Evolutionary conservation across 2,329 filamentous ascomycete genomes (phyloP).

Genomic region (Arthroderma sp.): DNA sequence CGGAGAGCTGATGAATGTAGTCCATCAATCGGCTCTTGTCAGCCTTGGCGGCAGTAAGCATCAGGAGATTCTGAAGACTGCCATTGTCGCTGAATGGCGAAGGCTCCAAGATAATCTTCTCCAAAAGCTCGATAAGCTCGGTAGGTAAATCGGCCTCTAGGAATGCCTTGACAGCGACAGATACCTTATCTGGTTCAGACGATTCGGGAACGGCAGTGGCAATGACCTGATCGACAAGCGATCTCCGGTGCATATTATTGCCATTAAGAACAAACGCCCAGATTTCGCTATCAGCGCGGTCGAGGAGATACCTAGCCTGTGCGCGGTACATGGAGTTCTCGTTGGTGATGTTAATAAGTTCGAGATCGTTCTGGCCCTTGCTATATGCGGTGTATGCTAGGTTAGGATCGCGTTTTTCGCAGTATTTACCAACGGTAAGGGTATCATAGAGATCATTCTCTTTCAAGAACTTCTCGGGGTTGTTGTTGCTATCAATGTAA

Average conservation of each 20-base stretch:
- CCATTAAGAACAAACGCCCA: constrained; percentile 91
- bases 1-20: constrained; percentile 83
- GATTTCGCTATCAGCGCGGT: constrained; percentile 76
- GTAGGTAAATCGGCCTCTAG: constrained; percentile 79
- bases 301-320: constrained; percentile 89
- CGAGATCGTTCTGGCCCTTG: constrained; percentile 94
- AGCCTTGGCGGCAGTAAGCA: constrained; percentile 92
- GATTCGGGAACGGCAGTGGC: constrained; percentile 89
- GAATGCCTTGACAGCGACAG: constrained; percentile 85
- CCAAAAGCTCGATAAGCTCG: constrained; percentile 90
- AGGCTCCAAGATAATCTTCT: constrained; percentile 99
- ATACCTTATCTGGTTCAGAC: constrained; percentile 86
- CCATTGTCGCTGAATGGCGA: constrained; percentile 96
- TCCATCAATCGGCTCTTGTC: constrained; percentile 91
- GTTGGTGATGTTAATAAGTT: constrained; percentile 94
- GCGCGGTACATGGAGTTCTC: constrained; percentile 99
- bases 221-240: constrained; percentile 90
- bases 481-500: constrained; percentile 97
- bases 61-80: constrained; percentile 87
- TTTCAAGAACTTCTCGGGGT: constrained; percentile 92
- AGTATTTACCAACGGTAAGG: constrained; percentile 87
- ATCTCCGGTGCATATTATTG: constrained; percentile 90
- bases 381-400: constrained; percentile 87
- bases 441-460: constrained; percentile 97
- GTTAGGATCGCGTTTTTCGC: constrained; percentile 95